Conservation (phyloP, 352 stramenopile species). For the Pythium aphanidermatum region DNA sequence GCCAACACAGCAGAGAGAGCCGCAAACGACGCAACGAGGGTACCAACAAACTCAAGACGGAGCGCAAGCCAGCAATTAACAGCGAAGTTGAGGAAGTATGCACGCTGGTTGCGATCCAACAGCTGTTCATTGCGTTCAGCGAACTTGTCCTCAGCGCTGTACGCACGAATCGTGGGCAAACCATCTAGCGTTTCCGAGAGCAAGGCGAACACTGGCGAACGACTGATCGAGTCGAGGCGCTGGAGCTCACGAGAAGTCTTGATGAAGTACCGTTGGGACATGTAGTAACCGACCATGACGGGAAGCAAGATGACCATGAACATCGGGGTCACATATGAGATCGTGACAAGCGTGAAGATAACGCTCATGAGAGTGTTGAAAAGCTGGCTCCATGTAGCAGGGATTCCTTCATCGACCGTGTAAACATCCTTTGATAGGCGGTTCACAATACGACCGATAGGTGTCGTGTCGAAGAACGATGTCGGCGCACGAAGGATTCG, state of each 20-base stretch:
- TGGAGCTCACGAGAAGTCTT: constrained; percentile 90
- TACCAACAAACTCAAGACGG: constrained; percentile 61
- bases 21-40: constrained; percentile 45
- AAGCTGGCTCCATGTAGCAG: constrained; percentile 36
- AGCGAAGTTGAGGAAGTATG: constrained; percentile 66
- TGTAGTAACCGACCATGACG: constrained; percentile 49
- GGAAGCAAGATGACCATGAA: constrained; percentile 75
- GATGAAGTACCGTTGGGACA: constrained; percentile 90
- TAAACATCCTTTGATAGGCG: constrained; percentile 75
- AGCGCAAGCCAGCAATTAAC: constrained; percentile 67
- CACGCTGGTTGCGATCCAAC: constrained; percentile 57
- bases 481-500: constrained; percentile 82
- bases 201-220: constrained; percentile 94
- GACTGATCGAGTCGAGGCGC: constrained; percentile 92
- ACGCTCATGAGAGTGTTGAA: constrained; percentile 37
- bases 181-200: constrained; percentile 95
- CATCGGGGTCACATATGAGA: constrained; percentile 63
- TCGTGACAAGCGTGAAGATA: constrained; percentile 63
- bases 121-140: constrained; percentile 39
- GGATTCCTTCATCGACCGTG: constrained; percentile 61
- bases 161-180: constrained; percentile 91
- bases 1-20: constrained; percentile 42
- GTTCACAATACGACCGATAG: constrained; percentile 75
- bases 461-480: constrained; percentile 82
- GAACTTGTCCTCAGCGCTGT: constrained; percentile 37